Base-by-base conservation (phyloP, 2,329 filamentous ascomycete genomes). In the Fusarium graminum region DNA sequence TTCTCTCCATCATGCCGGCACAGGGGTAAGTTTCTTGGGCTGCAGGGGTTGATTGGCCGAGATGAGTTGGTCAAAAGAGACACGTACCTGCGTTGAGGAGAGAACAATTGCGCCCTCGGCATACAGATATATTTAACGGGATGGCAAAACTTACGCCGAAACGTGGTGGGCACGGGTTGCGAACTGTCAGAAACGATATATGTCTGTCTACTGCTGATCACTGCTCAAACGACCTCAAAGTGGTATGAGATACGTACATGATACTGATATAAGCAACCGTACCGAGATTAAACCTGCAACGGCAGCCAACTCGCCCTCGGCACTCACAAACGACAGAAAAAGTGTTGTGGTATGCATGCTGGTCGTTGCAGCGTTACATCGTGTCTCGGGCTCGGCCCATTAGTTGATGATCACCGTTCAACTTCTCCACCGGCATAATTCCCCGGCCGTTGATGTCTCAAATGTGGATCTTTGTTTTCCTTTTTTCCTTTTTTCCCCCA, bases 311-410 rank as follows among this genome's bases (percentile, higher is more conserved):
- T 4, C 19, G 30, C 13, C 47, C 32, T 43, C 39, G 54, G 44
- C 44, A 59, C 43, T 52, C 32, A 25, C 25, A 36, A 43, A 38
- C 25, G 22, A 39, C n/a, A 43, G 11, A n/a, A 28, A 41, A 34
- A 49, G 2, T 28, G 62, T 40, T 32, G 10, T 14, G 14, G 41
- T 17, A 56, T 42, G 53, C 47, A 52, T 5, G 49, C 44, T 56
- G 26, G 36, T 30, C 14, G 30, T 17, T 19, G 13, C 39, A 32
- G 16, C 0, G 42, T 62, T 56, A 56, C 59, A 62, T 56, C 11
- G 28, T 11, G 32, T n/a, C 19, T 22, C 49, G 32, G 7, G 42
- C 32, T 44, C 13, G 41, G 38, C 12, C 17, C 47, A 53, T 43
- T 25, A 19, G 14, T 14, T 5, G 43, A n/a, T 30, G 59, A 61